Base-by-base conservation (phyloP, 139 green algal species). In the Chlorella sp. region DNA sequence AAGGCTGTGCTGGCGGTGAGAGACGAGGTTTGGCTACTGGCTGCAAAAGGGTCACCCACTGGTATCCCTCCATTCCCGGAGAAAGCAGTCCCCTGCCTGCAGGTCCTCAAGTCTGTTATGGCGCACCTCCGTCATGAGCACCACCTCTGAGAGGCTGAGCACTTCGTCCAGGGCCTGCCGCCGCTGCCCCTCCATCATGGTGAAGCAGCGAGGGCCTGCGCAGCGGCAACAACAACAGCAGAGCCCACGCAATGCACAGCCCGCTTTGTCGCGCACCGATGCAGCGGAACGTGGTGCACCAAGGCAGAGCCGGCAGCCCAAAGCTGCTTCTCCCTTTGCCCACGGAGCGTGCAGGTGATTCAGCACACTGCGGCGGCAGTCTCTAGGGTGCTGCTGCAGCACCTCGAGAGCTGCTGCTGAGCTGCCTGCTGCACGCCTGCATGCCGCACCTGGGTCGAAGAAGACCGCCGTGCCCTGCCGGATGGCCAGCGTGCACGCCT, bases 401-500 rank as follows among this genome's bases (percentile, higher is more conserved):
- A 31, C 60, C 17, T 31, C 20, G 6, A 23, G 14, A 23, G 6
- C 20, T 31, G 17, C 14, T 30, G 24, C 17, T 23, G 27, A 34
- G 60, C 24, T 67, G 60, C 14, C 17, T 29, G 20, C 24, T 31
- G 14, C 60, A 67, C 85, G 26, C n/a, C n/a, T n/a, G n/a, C n/a
- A n/a, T n/a, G 72, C 65, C 73, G 73, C 81, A 77, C 93, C 93
- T 59, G 93, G 92, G 69, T 99, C 95, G 70, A 99, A 99, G 51
- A 97, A 93, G 1, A 98, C 80, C 1, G 82, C 79, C 1, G 84
- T 83, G 33, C 92, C 92, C 26, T 81, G 68, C 0, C 6, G 10
- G 0, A 83, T 87, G 0, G 91, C 88, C 17, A 78, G 35, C 23
- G 64, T 17, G 31, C 83, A 85, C 1, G 83, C 82, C 27, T 34